Evolutionary conservation across 179 eudicot genomes (phyloP).

Genomic region (Pouteria campechiana): DNA sequence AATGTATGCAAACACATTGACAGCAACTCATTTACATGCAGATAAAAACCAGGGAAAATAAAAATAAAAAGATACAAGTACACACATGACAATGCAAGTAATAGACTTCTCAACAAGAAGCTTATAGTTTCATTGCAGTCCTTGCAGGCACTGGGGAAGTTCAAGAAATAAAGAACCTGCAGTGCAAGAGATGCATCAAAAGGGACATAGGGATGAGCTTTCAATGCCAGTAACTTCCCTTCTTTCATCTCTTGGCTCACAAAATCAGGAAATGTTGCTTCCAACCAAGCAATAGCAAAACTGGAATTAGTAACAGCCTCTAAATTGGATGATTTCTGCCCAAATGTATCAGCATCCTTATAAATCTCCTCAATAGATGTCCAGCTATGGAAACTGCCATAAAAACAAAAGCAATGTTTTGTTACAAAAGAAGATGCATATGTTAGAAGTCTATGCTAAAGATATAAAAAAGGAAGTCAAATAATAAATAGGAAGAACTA

Average conservation of each 20-base stretch:
- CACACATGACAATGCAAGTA: no score
- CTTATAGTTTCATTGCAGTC: no score
- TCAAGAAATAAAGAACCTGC: slow-evolving; percentile 41
- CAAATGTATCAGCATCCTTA: slow-evolving; percentile 72
- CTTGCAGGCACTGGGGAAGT: background rate
- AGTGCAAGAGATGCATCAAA: slow-evolving; percentile 68
- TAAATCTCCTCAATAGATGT: slow-evolving; percentile 72
- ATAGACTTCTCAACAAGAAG: no score
- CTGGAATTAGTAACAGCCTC: slow-evolving; percentile 55
- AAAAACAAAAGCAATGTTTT: background rate
- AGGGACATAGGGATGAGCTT: slow-evolving; percentile 65
- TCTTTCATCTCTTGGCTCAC: slow-evolving; percentile 32
- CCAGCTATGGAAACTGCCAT: slow-evolving; percentile 61
- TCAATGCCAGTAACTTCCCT: slow-evolving; percentile 35
- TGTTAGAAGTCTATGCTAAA: no score
- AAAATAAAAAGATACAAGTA: background rate
- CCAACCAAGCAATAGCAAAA: slow-evolving; percentile 86
- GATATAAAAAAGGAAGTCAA: no score
- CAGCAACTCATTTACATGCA: background rate
- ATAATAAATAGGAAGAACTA: no score
- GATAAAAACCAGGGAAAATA: background rate
- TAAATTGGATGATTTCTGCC: slow-evolving; percentile 55
- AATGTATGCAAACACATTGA: no score
- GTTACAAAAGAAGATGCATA: no score
- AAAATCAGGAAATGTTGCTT: slow-evolving; percentile 82